Evolutionary conservation across 805 yeast species (phyloP), one percentile per base, ranked within the genome.

Genomic region (Metschnikowia amazonensis): DNA sequence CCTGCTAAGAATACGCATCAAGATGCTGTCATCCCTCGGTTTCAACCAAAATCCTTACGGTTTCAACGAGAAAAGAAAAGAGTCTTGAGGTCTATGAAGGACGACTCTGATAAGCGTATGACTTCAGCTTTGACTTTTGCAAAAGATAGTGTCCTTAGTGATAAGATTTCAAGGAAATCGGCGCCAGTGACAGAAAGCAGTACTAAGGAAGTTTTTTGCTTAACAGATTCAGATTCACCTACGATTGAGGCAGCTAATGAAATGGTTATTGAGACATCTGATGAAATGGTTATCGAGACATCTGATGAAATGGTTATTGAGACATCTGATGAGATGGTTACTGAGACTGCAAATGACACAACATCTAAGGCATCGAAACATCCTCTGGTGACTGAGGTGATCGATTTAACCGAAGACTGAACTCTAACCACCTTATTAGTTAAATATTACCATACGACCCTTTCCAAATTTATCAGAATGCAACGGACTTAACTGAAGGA

Each of bases 31-130:
- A 29, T 28, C 18, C 33, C 41, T 4, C 8, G 25, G 76, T 89
- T 32, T 86, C 96, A 5, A 87, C 96, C 66, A 96, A 89, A 62
- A 77, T 90, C 13, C 71, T 89, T 16, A 95, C 89, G 58, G 87
- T 96, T 5, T 80, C 85, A 13, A 63, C 73, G 5, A 96, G 97
- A 1, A 74, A 70, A 50, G 96, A 97, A 1, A 96, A 23, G 27
- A 6, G 34, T 41, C n/a, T 30, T 43, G 16, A 16, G 14, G 16
- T 23, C 40, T 2, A 8, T 18, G 4, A 14, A 27, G 6, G 31
- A 17, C 5, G 40, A 25, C 14, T 16, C 3, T 9, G 4, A 17
- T 9, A 23, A 36, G 21, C 9, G 20, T 9, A 16, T 17, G 40
- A 18, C 23, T 14, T 36, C 41, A 10, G 32, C 25, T n/a, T 37